Percentiles rank a stretch among this genome's conserved stretches.
Conservation (phyloP, 768 basidiomycete species). For the Phylloporus arenicola region DNA sequence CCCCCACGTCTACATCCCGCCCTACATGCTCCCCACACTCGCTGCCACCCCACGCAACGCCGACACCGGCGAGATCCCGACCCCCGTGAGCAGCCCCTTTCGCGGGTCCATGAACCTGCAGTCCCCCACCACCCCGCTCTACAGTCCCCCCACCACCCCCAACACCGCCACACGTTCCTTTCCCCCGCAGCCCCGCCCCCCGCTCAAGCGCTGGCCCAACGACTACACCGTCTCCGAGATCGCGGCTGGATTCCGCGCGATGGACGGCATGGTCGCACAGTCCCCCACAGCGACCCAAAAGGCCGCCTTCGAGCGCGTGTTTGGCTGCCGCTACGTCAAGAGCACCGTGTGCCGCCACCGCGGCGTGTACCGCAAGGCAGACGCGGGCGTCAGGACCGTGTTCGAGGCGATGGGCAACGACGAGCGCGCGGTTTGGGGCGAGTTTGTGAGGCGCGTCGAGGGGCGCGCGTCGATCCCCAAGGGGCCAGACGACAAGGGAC, state of each 20-base stretch:
- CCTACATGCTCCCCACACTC: conserved; percentile 23
- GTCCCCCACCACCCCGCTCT: conserved; percentile 20
- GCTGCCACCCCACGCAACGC: conserved; percentile 8
- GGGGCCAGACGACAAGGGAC: conserved; percentile 18
- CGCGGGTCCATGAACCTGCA: conserved; percentile 13
- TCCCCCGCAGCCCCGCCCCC: conserved; percentile 55
- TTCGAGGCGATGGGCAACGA: conserved; percentile 51
- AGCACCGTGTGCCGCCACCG: conserved; percentile 68
- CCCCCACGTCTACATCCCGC: conserved; percentile 28
- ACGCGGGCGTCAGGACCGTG: conserved; percentile 39
- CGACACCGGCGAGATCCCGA: conserved; percentile 15
- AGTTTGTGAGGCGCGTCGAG: conserved; percentile 60
- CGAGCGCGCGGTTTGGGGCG: conserved; percentile 62
- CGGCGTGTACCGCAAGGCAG: conserved; percentile 61
- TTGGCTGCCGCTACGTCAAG: conserved; percentile 67
- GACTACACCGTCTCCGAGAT: conserved; percentile 69
- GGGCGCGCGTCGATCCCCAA: conserved; percentile 37
- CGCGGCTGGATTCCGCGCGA: conserved; percentile 52
- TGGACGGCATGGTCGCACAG: conserved; percentile 34
- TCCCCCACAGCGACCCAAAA: conserved; percentile 51
- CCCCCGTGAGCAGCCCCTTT: conserved; percentile 14
- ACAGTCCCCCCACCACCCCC: conserved; percentile 18
- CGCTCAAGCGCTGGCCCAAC: conserved; percentile 71
- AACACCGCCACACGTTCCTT: conserved; percentile 27
- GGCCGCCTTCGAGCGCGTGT: conserved; percentile 64